Conservation (phyloP, 2,329 filamentous ascomycete species). For the Hypoxylon sp. region DNA sequence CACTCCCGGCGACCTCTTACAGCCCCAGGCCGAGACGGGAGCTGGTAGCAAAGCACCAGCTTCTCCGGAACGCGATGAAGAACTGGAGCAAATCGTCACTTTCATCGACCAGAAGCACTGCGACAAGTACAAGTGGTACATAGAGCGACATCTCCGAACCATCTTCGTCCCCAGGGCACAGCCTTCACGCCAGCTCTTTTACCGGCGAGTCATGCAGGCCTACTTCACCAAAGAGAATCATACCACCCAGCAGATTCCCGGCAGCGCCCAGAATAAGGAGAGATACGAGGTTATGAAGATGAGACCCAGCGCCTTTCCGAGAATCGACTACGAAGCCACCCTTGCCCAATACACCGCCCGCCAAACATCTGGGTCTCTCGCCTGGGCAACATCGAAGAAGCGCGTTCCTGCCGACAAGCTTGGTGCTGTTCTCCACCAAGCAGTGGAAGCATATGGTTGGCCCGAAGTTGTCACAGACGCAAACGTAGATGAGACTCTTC, state of each 20-base stretch:
- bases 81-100: slow-evolving; percentile 7
- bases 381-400: slow-evolving; percentile 8
- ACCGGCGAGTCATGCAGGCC: slow-evolving; percentile 5
- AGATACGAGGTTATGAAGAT: slow-evolving; percentile 7
- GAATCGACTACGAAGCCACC: slow-evolving; percentile 22
- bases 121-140: slow-evolving; percentile 22
- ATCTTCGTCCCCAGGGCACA: not conserved
- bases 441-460: slow-evolving; percentile 11
- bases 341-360: slow-evolving; percentile 11
- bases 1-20: not conserved
- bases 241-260: not conserved
- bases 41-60: not conserved
- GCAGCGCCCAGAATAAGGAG: not conserved
- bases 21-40: not conserved
- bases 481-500: slow-evolving; percentile 7
- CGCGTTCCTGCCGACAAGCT: slow-evolving; percentile 6
- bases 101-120: slow-evolving; percentile 14
- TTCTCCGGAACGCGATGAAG: slow-evolving; percentile 1
- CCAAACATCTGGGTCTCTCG: not conserved
- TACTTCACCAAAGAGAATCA: not conserved
- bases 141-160: slow-evolving; percentile 16
- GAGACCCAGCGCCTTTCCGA: not conserved
- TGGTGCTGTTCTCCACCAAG: slow-evolving; percentile 4
- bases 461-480: slow-evolving; percentile 7
- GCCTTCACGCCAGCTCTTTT: slow-evolving; percentile 14